Conservation (phyloP, 305 asterid genomes). For the Fraxinus dipetala region DNA sequence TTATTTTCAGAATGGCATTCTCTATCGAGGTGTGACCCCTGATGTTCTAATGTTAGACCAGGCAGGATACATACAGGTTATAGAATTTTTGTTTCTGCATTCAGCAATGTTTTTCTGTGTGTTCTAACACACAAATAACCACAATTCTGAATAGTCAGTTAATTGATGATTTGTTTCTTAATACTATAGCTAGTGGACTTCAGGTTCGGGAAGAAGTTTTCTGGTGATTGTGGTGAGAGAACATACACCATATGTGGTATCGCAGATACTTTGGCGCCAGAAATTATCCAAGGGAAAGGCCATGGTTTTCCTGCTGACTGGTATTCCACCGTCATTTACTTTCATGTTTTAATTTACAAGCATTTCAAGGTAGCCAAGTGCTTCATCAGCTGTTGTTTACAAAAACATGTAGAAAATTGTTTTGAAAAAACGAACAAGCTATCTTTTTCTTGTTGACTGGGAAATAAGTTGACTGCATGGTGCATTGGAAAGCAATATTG, state of each 20-base stretch:
- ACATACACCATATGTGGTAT: constrained; percentile 83
- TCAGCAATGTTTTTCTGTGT: constrained; percentile 8
- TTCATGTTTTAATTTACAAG: constrained; percentile 2
- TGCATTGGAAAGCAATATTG: neutral
- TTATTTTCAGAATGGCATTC: constrained; percentile 59
- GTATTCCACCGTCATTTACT: constrained; percentile 34
- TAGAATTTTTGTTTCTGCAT: constrained; percentile 25
- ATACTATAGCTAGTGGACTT: constrained; percentile 81
- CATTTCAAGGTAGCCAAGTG: neutral
- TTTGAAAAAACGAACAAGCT: neutral
- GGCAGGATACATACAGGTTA: constrained; percentile 78
- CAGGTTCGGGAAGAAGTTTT: constrained; percentile 78
- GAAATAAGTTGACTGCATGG: neutral
- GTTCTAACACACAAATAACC: constrained; percentile 1
- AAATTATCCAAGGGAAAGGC: constrained; percentile 91
- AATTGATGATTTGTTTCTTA: constrained; percentile 28
- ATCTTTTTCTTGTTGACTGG: neutral
- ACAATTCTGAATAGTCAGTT: neutral
- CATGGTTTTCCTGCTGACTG: constrained; percentile 91
- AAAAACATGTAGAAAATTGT: neutral
- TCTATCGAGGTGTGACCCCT: constrained; percentile 86
- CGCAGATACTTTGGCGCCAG: constrained; percentile 89
- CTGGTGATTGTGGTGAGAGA: constrained; percentile 56
- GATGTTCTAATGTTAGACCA: constrained; percentile 72
- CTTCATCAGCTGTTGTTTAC: neutral